Conservation (phyloP, 208 protist species). For the Leishmania lainsoni region DNA sequence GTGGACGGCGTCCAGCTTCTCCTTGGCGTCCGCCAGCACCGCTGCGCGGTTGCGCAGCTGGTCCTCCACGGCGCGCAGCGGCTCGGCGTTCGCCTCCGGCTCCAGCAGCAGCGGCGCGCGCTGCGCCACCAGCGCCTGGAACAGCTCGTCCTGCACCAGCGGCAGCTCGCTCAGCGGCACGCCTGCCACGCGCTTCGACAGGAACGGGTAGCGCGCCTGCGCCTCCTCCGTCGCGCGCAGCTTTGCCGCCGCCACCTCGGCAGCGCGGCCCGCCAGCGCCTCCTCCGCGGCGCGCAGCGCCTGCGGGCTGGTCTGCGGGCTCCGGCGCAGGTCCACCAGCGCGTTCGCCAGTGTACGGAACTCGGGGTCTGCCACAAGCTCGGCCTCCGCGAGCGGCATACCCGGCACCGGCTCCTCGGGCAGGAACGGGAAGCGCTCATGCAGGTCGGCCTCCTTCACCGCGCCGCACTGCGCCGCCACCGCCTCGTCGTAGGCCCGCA, state of each 20-base stretch:
- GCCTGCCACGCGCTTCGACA: too few relatives aligned
- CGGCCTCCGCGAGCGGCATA: conserved; percentile 35
- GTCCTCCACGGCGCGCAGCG: not conserved
- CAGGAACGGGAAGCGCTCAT: conserved; percentile 43
- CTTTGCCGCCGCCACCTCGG: conserved; percentile 31
- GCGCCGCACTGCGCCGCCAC: conserved; percentile 25
- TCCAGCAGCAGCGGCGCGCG: too few relatives aligned
- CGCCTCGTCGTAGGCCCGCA: not conserved
- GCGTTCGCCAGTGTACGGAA: conserved; percentile 45
- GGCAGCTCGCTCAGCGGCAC: too few relatives aligned
- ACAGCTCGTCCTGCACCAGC: too few relatives aligned
- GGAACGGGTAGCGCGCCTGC: too few relatives aligned
- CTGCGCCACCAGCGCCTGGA: too few relatives aligned
- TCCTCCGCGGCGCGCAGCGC: conserved; percentile 42
- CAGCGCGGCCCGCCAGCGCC: conserved; percentile 2
- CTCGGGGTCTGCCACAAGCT: conserved; percentile 25
- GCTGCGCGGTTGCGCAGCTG: not conserved
- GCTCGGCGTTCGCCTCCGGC: not conserved
- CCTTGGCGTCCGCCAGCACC: conserved; percentile 27
- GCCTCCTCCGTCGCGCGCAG: too few relatives aligned
- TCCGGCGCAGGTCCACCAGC: conserved; percentile 37
- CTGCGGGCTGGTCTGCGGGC: conserved; percentile 12
- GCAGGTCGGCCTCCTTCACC: conserved; percentile 29
- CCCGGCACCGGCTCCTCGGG: conserved; percentile 45
- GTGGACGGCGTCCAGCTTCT: conserved; percentile 28